Conservation (phyloP, 116 monocot genomes). For the Papilionanthe hybrid region DNA sequence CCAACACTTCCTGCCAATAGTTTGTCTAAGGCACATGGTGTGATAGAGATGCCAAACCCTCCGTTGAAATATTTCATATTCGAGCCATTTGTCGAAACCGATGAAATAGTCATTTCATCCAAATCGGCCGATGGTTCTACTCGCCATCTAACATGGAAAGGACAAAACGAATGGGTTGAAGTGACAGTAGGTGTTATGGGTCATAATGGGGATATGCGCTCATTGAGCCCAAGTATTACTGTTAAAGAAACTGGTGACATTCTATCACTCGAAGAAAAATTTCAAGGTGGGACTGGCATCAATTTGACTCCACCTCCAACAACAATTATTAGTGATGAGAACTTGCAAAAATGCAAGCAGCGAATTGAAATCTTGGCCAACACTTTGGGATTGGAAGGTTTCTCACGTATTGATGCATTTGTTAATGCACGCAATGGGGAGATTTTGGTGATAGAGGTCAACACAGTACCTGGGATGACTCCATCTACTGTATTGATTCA, state of each 20-base stretch:
- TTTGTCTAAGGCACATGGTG: slow-evolving; percentile 88
- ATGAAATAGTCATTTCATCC: slow-evolving; percentile 68
- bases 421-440: slow-evolving; percentile 72
- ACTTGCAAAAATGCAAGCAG: slow-evolving; percentile 57
- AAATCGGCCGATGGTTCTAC: slow-evolving; percentile 28
- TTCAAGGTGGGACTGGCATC: slow-evolving; percentile 91
- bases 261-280: slow-evolving; percentile 93
- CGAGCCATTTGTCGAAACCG: slow-evolving; percentile 90
- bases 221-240: slow-evolving; percentile 84
- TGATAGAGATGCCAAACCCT: slow-evolving; percentile 87
- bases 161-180: slow-evolving; percentile 76
- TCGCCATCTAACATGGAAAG: slow-evolving; percentile 55
- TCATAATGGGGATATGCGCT: slow-evolving; percentile 54
- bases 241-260: slow-evolving; percentile 90
- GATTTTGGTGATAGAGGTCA: slow-evolving; percentile 87
- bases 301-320: too few species aligned
- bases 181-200: slow-evolving; percentile 89
- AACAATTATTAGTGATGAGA: too few species aligned
- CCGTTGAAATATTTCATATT: slow-evolving; percentile 57
- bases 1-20: slow-evolving; percentile 63
- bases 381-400: slow-evolving; percentile 74
- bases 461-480: slow-evolving; percentile 93
- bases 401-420: slow-evolving; percentile 91
- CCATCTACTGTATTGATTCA: slow-evolving; percentile 91
- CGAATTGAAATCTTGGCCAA: slow-evolving; percentile 74